Evolutionary conservation across 129 eudicot genomes (phyloP), one percentile per base, ranked within the genome.

Genomic region (Helianthus annuus): DNA sequence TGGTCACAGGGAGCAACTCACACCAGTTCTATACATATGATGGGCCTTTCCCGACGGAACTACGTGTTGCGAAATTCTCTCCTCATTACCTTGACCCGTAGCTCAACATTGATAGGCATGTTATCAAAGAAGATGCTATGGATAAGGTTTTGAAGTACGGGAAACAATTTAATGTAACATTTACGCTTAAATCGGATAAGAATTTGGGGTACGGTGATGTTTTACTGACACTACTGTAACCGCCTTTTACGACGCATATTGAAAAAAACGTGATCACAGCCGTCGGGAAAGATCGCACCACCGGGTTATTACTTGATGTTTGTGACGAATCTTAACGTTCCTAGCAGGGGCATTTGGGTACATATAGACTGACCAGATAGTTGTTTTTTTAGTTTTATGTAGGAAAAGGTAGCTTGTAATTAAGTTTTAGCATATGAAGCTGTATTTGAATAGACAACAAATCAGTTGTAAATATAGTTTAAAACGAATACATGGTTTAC

Each of bases 1-100:
- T 93, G 29, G 92, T 93, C 4, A 87, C 89, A 0, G 96, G 98
- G 0, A 89, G 96, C 12, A 89, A 93, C 78, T 48, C 88, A 1
- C 81, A 92, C 48, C 59, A 76, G 0, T 38, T 29, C 42, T 89
- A 89, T 75, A 79, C 71, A 7, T 72, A 58, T 62, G 52, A 66
- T 0, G 86, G 79, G 0, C 81, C 70, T 39, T 93, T 29, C 66
- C 84, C 92, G 0, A 93, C 96, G 1, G 98, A 93, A 2, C 56
- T 93, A 17, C 71, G 90, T 0, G 89, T 84, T 0, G 94, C 90
- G 86, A 85, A 83, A 29, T 93, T 89, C 73, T 48, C 79, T 5
- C 98, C 98, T 3, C 96, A 85, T 17, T 93, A 93, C 66, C 61
- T 87, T 51, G 92, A 85, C 45, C 83, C 86, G 1, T 55, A 32